A percentile compares a stretch with the other conserved stretches of the same genome.
Evolutionary conservation across 306 rosid species (phyloP).

Genomic region (Prunus kanzakura): DNA sequence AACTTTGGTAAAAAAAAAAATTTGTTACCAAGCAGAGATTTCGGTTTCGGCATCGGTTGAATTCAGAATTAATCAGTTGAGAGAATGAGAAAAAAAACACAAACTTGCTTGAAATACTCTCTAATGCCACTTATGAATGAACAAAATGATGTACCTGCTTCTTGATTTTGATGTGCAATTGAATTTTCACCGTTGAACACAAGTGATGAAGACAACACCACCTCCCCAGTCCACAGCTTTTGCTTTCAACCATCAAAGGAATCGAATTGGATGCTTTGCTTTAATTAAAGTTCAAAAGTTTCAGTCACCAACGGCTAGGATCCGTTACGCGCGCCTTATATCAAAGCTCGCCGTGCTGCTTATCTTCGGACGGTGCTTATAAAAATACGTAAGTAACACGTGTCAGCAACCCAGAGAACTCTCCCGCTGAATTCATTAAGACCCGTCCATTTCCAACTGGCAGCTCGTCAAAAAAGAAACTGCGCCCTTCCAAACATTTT

Average conservation of each 20-base stretch:
- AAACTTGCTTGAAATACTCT: too few species aligned
- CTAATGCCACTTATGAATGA: background rate
- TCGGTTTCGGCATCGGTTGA: slow-evolving; percentile 35
- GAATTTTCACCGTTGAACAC: slow-evolving; percentile 5
- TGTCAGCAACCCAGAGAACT: background rate
- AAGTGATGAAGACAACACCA: background rate
- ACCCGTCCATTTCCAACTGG: background rate
- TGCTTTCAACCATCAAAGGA: slow-evolving; percentile 2
- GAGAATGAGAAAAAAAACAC: background rate
- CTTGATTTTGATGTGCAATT: slow-evolving; percentile 12
- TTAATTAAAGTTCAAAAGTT: background rate
- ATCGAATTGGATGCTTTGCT: slow-evolving; percentile 43
- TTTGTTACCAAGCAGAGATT: slow-evolving; percentile 33
- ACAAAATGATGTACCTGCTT: background rate
- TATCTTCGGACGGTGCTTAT: too few species aligned
- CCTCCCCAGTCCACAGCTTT: slow-evolving; percentile 12
- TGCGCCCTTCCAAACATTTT: slow-evolving; percentile 12
- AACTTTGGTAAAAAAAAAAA: background rate
- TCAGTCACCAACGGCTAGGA: slow-evolving; percentile 8
- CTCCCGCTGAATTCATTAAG: slow-evolving; percentile 7
- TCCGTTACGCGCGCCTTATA: background rate
- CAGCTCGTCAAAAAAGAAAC: background rate
- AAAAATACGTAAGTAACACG: background rate
- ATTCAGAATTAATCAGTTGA: background rate
- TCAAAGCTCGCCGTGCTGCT: background rate